A percentile compares a stretch with the other conserved stretches of the same genome.
Evolutionary conservation across 139 green algal species (phyloP).

Genomic region (Volvox reticuliferus): DNA sequence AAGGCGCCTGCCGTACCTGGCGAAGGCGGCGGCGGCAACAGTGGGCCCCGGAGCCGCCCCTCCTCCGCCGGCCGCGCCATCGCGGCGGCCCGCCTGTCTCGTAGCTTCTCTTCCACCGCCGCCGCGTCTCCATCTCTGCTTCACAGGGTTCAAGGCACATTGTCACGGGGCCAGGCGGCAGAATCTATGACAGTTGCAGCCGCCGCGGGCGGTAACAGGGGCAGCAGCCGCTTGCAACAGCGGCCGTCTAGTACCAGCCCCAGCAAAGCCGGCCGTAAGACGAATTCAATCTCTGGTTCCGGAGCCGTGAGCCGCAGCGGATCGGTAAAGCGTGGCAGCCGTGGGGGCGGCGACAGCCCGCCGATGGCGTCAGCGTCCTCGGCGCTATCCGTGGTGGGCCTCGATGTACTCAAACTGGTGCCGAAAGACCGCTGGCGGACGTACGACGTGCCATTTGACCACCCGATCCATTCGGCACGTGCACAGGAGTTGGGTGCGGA

Average conservation of each 20-base stretch:
- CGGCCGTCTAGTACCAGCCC: too few relatives aligned
- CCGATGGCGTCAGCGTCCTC: not conserved
- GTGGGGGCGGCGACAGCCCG: too few relatives aligned
- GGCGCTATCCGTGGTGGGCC: not conserved
- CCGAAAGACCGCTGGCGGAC: slow-evolving; percentile 3
- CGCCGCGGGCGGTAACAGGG: too few relatives aligned
- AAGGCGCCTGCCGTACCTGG: too few relatives aligned
- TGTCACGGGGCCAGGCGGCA: too few relatives aligned
- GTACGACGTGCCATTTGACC: slow-evolving; percentile 31
- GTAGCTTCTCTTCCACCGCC: not conserved
- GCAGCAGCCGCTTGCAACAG: too few relatives aligned
- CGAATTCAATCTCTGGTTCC: too few relatives aligned
- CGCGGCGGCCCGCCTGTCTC: not conserved
- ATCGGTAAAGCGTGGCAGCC: not conserved
- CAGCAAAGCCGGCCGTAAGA: too few relatives aligned
- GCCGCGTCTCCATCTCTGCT: not conserved
- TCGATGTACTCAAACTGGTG: not conserved
- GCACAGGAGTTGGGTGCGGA: not conserved
- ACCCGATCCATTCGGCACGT: slow-evolving; percentile 19
- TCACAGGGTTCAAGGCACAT: too few relatives aligned
- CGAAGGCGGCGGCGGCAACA: not conserved
- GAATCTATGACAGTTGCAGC: too few relatives aligned
- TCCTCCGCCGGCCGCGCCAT: not conserved
- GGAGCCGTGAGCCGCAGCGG: not conserved
- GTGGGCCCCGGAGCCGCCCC: not conserved